phyloP scores from a whole-genome alignment of 1,284 basidiomycete genomes.

The Melampsora larici-populina region DNA sequence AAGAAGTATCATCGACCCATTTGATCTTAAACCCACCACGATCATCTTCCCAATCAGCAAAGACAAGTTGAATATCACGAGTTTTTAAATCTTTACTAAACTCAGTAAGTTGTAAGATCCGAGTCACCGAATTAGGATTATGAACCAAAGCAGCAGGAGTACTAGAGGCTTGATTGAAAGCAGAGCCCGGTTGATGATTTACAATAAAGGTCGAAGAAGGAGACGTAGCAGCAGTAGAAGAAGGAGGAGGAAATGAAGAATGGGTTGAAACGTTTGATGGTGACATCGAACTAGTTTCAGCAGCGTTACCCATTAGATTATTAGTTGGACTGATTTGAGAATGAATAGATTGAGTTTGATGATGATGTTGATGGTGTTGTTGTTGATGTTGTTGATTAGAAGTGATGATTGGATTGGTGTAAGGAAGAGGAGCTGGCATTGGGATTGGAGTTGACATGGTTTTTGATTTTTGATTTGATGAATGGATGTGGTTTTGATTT shows the following conservation, averaged over 20 bases:
- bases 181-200: conserved; percentile 1
- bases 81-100: conserved; percentile 96
- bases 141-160: neutral
- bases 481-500: no score
- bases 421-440: conserved; percentile 31
- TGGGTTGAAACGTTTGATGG: conserved; percentile 26
- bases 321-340: conserved; percentile 6
- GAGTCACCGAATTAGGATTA: conserved; percentile 82
- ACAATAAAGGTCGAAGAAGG: conserved; percentile 29
- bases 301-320: neutral
- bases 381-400: neutral
- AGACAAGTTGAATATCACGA: conserved; percentile 86
- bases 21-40: conserved; percentile 96
- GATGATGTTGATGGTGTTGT: conserved; percentile 14
- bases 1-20: conserved; percentile 95
- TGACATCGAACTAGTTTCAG: conserved; percentile 5
- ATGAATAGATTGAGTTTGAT: conserved; percentile 7
- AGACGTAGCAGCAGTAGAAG: conserved; percentile 40
- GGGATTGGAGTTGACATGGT: conserved; percentile 34
- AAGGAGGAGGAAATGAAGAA: conserved; percentile 34
- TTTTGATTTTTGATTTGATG: no score
- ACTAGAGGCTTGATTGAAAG: no score
- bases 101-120: conserved; percentile 84
- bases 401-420: conserved; percentile 9
- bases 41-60: conserved; percentile 80